Percentiles rank a stretch among this genome's conserved stretches.
Conservation (phyloP, 2,329 filamentous ascomycete genomes). For the Sporothrix variecibatus region DNA sequence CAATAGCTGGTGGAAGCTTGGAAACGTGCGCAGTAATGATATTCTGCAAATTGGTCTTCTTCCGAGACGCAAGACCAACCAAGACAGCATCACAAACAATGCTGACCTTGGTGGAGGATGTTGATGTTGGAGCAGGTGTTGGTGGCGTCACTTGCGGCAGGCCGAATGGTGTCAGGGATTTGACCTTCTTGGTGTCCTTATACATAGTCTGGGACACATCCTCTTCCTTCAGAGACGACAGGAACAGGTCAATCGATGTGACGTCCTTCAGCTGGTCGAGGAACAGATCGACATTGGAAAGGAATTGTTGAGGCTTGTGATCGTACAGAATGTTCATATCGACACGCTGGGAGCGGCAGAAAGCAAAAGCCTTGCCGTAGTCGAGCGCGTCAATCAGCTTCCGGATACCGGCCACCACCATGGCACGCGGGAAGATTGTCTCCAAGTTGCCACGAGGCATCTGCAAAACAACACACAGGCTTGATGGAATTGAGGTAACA, state of each 20-base stretch:
- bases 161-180: constrained; percentile 22
- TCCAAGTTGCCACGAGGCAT: constrained; percentile 96
- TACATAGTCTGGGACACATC: constrained; percentile 95
- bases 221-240: constrained; percentile 87
- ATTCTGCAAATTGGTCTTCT: constrained; percentile 75
- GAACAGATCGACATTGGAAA: constrained; percentile 73
- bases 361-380: constrained; percentile 80
- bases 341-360: constrained; percentile 89
- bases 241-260: constrained; percentile 83
- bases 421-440: constrained; percentile 88
- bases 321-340: constrained; percentile 98
- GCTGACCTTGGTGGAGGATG: constrained; percentile 70
- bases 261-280: constrained; percentile 81
- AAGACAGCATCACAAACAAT: constrained; percentile 84
- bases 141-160: constrained; percentile 2
- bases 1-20: constrained; percentile 86
- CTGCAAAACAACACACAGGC: constrained; percentile 82
- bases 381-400: constrained; percentile 76
- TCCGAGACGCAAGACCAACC: constrained; percentile 61
- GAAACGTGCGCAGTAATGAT: constrained; percentile 93
- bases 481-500: constrained; percentile 85
- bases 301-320: constrained; percentile 83
- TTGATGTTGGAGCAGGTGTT: background rate
- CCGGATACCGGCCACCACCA: constrained; percentile 89
- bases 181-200: constrained; percentile 70